These are phyloP conservation scores for Mortierella hygrophila DNA, from an alignment of 192 early-diverging fungal genomes.

Conservation along the genomic window DNA sequence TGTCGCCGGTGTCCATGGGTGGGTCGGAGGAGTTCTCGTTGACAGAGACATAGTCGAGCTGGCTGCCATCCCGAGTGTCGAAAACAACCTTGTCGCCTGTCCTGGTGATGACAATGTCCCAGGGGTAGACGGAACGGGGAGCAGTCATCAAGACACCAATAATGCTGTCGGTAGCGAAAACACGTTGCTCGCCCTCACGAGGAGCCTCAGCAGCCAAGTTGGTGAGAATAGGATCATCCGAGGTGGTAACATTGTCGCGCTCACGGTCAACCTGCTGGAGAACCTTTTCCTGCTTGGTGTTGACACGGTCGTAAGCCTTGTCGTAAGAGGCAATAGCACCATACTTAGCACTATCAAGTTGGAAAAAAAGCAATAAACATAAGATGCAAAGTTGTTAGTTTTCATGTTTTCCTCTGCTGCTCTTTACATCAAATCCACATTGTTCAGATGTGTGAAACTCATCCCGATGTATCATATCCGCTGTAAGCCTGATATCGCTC, in stretches of 20 bases:
- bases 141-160: slow-evolving; percentile 94
- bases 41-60: slow-evolving; percentile 88
- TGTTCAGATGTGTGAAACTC: neutral
- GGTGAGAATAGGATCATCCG: slow-evolving; percentile 89
- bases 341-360: slow-evolving; percentile 70
- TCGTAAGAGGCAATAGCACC: slow-evolving; percentile 84
- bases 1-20: slow-evolving; percentile 88
- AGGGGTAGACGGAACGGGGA: slow-evolving; percentile 91
- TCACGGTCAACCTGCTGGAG: slow-evolving; percentile 76
- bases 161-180: slow-evolving; percentile 93
- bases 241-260: slow-evolving; percentile 83
- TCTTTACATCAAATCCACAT: neutral
- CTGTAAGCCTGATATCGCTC: neutral
- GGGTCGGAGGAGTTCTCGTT: slow-evolving; percentile 97
- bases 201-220: slow-evolving; percentile 38
- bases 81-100: slow-evolving; percentile 85
- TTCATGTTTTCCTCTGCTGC: neutral
- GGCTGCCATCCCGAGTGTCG: slow-evolving; percentile 91
- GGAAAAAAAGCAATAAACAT: slow-evolving; percentile 7
- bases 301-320: slow-evolving; percentile 88
- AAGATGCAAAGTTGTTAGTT: neutral
- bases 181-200: slow-evolving; percentile 58
- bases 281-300: slow-evolving; percentile 81
- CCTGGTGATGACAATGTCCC: slow-evolving; percentile 95
- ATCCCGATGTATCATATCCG: neutral